These are phyloP conservation scores for Trichosporon sp. DNA, from an alignment of 1,284 basidiomycete species.

Conservation along the genomic window DNA sequence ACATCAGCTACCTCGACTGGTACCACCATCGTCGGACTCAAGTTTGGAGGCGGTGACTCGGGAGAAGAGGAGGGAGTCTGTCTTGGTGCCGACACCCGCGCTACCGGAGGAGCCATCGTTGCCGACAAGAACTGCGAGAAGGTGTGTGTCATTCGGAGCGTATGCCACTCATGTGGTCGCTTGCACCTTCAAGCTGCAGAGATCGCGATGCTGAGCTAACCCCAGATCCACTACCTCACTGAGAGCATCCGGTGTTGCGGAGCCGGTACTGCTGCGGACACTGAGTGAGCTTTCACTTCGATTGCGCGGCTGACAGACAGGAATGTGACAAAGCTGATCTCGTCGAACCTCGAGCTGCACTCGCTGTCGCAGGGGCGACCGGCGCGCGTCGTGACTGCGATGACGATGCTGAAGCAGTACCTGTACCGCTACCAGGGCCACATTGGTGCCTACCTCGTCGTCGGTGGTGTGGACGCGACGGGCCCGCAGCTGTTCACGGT, in stretches of 20 bases:
- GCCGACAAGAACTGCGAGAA: slow-evolving; percentile 99
- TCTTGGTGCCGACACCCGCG: slow-evolving; percentile 93
- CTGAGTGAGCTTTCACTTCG: slow-evolving; percentile 56
- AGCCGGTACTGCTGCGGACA: slow-evolving; percentile 96
- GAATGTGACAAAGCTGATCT: slow-evolving; percentile 87
- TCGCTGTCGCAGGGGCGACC: slow-evolving; percentile 76
- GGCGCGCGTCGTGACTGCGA: slow-evolving; percentile 88
- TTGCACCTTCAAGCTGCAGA: too few relatives aligned
- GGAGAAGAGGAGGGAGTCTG: slow-evolving; percentile 77
- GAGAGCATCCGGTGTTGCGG: slow-evolving; percentile 96
- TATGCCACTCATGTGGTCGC: too few relatives aligned
- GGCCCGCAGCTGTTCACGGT: slow-evolving; percentile 96
- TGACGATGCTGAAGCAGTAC: slow-evolving; percentile 95
- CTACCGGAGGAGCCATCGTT: slow-evolving; percentile 90
- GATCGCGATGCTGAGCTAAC: slow-evolving; percentile 11
- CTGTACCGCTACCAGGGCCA: slow-evolving; percentile 86
- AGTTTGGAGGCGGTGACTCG: slow-evolving; percentile 61
- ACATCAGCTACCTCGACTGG: slow-evolving; percentile 84
- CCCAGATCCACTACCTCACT: slow-evolving; percentile 91
- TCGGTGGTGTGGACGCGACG: slow-evolving; percentile 91
- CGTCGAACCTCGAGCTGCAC: slow-evolving; percentile 88
- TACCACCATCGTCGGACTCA: slow-evolving; percentile 90
- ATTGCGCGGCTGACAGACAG: slow-evolving; percentile 22
- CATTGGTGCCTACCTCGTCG: slow-evolving; percentile 89
- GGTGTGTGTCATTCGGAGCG: slow-evolving; percentile 55